Base-by-base conservation (phyloP, 306 rosid genomes). In the Adenanthera pavonina region DNA sequence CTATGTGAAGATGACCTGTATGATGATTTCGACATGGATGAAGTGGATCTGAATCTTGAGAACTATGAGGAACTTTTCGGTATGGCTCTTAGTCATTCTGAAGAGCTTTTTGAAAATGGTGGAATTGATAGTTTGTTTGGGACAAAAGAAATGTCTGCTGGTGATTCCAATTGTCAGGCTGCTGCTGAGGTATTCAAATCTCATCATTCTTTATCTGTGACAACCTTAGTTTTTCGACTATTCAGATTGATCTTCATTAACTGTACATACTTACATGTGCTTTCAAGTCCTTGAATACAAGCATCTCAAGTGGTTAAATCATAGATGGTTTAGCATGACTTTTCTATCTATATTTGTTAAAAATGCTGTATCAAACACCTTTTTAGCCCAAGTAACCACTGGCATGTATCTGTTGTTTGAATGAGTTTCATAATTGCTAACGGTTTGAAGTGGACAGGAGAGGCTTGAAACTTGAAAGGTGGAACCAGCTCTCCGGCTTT, bases 91-190 rank as follows among this genome's bases (percentile, higher is more conserved):
- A 91, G 87, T 84, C 90, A 88, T 79, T 89, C 97, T 15, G 98
- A 93, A 83, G 97, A 90, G 80, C 92, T 93, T 77, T 87, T 93
- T 41, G 95, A 91, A 89, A 92, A 96, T 74, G 99, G 98, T 33
- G 94, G 99, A 62, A 87, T 96, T 72, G 94, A 91, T 83, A 93
- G 99, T 88, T 92, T 96, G 90, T 96, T 93, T 74, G 90, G 90
- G 80, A 78, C 78, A 9, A 91, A 81, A 62, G 87, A 88, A 33
- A 51, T 88, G 83, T 84, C 91, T 84, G 92, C 90, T 36, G 89
- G 89, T 36, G 89, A 90, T 82, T 91, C 90, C 73, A 79, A 86
- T 69, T 85, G 88, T 87, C 92, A 84, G 80, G 83, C 72, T 82
- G 88, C 90, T 80, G 92, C 92, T 80, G 96, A 95, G 98, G 99